phyloP scores from a whole-genome alignment of 148 eudicot species.

The Spergularia marina region DNA sequence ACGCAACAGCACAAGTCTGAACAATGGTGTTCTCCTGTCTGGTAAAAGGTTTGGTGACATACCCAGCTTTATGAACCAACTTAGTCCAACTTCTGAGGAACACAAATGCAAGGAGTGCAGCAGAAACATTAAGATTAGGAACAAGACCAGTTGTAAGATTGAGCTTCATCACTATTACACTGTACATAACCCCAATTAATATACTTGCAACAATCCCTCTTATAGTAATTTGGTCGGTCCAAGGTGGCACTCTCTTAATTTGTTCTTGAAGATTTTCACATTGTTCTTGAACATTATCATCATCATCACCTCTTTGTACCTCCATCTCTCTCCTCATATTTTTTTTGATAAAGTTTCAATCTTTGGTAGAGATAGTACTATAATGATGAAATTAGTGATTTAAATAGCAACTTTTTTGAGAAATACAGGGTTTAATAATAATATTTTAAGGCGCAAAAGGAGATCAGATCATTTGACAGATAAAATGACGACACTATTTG shows the following conservation, averaged over 20 bases:
- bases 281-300: background rate
- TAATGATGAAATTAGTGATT: background rate
- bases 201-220: constrained; percentile 62
- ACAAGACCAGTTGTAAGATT: constrained; percentile 74
- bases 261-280: constrained; percentile 28
- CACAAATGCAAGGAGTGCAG: constrained; percentile 72
- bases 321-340: constrained; percentile 15
- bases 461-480: too few species aligned
- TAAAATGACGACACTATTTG: too few species aligned
- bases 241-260: constrained; percentile 48
- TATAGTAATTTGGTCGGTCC: constrained; percentile 61
- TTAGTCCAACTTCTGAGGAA: constrained; percentile 55
- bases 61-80: constrained; percentile 48
- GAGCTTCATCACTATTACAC: constrained; percentile 74
- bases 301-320: constrained; percentile 21
- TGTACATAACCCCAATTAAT: constrained; percentile 60
- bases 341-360: background rate
- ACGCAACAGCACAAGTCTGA: constrained; percentile 89
- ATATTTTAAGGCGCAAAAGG: too few species aligned
- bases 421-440: too few species aligned
- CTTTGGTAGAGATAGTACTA: background rate
- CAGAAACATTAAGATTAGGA: constrained; percentile 79
- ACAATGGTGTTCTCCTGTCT: constrained; percentile 75
- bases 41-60: constrained; percentile 56
- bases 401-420: background rate